These are phyloP conservation scores for Vitis hybrid DNA, from an alignment of 177 flowering plant genomes.

Conservation along the genomic window DNA sequence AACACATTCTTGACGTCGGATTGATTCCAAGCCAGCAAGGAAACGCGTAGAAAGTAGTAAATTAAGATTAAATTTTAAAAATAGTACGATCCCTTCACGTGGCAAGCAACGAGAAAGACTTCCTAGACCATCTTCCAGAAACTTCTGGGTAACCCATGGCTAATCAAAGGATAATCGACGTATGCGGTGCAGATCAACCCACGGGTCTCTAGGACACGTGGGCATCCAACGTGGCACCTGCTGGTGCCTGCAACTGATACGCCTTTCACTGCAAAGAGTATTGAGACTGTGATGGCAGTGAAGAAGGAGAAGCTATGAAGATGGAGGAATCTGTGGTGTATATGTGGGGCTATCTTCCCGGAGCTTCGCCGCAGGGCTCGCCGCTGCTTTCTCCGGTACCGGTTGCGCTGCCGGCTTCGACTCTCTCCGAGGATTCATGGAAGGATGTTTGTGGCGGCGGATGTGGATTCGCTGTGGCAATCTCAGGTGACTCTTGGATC, in stretches of 20 bases:
- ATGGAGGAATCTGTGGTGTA: constrained; percentile 8
- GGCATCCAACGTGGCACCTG: constrained; percentile 28
- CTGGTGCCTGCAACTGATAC: constrained; percentile 18
- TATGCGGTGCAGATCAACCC: constrained; percentile 16
- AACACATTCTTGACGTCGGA: too few species aligned
- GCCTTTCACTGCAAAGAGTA: not conserved
- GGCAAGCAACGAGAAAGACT: constrained; percentile 5
- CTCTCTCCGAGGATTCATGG: constrained; percentile 34
- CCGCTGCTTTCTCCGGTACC: constrained; percentile 17
- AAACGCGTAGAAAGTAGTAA: too few species aligned
- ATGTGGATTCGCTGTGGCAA: constrained; percentile 63
- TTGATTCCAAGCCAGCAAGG: too few species aligned
- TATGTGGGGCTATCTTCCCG: constrained; percentile 22
- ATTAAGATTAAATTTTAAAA: too few species aligned
- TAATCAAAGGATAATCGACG: constrained; percentile 7
- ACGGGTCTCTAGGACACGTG: constrained; percentile 16
- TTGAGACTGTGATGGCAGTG: not conserved
- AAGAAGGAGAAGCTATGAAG: not conserved
- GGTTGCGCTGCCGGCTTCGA: not conserved
- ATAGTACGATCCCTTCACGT: constrained; percentile 3
- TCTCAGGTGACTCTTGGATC: constrained; percentile 12
- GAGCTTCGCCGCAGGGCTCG: constrained; percentile 11
- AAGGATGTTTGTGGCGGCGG: constrained; percentile 76
- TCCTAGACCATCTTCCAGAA: constrained; percentile 18
- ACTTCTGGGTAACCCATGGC: constrained; percentile 10